Evolutionary conservation across 805 yeast genomes (phyloP), one percentile per base, ranked within the genome.

Genomic region (Phaffomyces antillensis): DNA sequence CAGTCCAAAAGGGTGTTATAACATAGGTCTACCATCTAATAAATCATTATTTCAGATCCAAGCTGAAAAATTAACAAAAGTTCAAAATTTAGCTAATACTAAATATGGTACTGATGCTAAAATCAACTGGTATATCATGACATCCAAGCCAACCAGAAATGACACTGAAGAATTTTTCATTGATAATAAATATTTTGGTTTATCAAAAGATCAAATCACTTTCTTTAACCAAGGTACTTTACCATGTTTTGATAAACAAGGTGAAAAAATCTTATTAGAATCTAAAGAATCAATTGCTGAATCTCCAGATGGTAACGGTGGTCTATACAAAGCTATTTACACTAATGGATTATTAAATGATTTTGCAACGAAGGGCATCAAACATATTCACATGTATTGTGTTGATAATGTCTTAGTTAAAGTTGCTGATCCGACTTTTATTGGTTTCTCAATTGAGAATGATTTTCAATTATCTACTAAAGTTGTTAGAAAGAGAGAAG

Each of bases 251-350:
- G 76, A 77, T 54, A 53, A 69, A 39, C 76, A 77, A 25, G 99
- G 97, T 36, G 60, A 70, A 20, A 76, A 82, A 56, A 76, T 93
- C 52, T 72, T 90, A 45, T 59, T 88, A 59, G 79, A 78, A 50
- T 62, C 79, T 8, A 68, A 73, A 37, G 59, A 66, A 36, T 65
- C 72, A 24, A 72, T 87, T 34, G 82, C 89, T 25, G 84, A 85
- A 56, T 86, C 96, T 7, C 99, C 99, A 2, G 98, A 93, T 64
- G 99, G 99, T 1, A 93, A 93, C 62, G 99, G 99, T 47, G 99
- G 99, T 2, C 71, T 93, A 41, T 93, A 93, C 68, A 83, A 79
- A 58, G 98, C 96, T 1, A 72, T 93, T 35, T 66, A 68, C 54
- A 75, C 75, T 37, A 76, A 82, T 52, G 75, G 77, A 3, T 68